These are phyloP conservation scores for Penicillium roqueforti DNA, from an alignment of 495 filamentous ascomycete species.

Conservation along the genomic window DNA sequence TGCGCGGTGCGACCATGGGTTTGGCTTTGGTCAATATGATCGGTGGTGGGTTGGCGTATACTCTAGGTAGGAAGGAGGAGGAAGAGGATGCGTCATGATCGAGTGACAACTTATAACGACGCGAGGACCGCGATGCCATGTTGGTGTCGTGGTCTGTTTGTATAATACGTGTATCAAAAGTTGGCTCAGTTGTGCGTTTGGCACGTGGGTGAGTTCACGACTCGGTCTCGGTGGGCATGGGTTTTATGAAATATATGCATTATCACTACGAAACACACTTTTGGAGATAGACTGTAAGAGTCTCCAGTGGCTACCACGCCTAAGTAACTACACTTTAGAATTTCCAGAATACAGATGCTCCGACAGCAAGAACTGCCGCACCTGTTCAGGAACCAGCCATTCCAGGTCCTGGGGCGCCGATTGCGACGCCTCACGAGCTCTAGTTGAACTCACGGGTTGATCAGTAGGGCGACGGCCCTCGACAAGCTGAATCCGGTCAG, in stretches of 20 bases:
- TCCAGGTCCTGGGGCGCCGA: conserved; percentile 53
- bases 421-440: conserved; percentile 60
- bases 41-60: conserved; percentile 68
- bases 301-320: not conserved
- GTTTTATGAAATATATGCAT: conserved; percentile 2
- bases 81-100: conserved; percentile 43
- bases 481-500: conserved; percentile 63
- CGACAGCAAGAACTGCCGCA: conserved; percentile 54
- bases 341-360: conserved; percentile 33
- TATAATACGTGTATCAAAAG: conserved; percentile 18
- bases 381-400: conserved; percentile 58
- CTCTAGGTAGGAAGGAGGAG: conserved; percentile 51
- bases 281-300: not conserved
- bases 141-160: conserved; percentile 1
- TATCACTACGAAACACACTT: conserved; percentile 6
- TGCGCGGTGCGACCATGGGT: conserved; percentile 68
- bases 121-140: not conserved
- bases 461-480: conserved; percentile 53
- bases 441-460: conserved; percentile 71
- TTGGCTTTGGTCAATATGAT: conserved; percentile 66
- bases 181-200: not conserved
- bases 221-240: conserved; percentile 1
- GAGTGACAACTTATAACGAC: not conserved
- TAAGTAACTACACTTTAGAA: not conserved
- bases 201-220: not conserved